These are phyloP conservation scores for Globisporangium echinulatum DNA, from an alignment of 352 stramenopile genomes.

Conservation along the genomic window DNA sequence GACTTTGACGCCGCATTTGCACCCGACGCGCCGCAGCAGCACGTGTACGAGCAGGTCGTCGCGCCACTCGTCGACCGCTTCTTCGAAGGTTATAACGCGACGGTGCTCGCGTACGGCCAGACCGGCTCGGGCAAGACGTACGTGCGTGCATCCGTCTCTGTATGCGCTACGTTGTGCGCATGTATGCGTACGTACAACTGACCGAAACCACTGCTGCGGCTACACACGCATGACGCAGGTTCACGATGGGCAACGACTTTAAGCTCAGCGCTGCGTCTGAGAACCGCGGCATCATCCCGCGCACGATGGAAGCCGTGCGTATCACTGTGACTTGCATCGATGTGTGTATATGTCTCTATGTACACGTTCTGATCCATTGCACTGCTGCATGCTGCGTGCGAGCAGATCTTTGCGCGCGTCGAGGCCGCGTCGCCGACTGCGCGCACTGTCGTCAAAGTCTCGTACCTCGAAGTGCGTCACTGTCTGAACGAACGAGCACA, in stretches of 20 bases:
- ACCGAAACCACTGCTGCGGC: no score
- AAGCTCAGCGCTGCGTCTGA: conserved; percentile 17
- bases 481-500: no score
- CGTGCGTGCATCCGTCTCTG: conserved; percentile 5
- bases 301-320: conserved; percentile 61
- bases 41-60: conserved; percentile 53
- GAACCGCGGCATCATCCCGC: conserved; percentile 75
- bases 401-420: conserved; percentile 49
- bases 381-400: neutral
- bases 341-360: neutral
- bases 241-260: conserved; percentile 92
- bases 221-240: conserved; percentile 46
- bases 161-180: neutral
- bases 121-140: conserved; percentile 85
- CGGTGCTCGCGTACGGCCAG: conserved; percentile 93
- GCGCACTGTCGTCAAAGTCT: conserved; percentile 51
- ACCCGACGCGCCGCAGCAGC: conserved; percentile 17
- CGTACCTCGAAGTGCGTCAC: conserved; percentile 57
- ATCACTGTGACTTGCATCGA: no score
- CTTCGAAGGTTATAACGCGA: conserved; percentile 94
- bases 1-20: conserved; percentile 82
- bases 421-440: conserved; percentile 17
- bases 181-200: conserved; percentile 7
- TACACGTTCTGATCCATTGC: neutral
- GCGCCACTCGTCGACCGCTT: conserved; percentile 68